Conservation (phyloP, 2,329 filamentous ascomycete genomes). For the Colletotrichum sp. region DNA sequence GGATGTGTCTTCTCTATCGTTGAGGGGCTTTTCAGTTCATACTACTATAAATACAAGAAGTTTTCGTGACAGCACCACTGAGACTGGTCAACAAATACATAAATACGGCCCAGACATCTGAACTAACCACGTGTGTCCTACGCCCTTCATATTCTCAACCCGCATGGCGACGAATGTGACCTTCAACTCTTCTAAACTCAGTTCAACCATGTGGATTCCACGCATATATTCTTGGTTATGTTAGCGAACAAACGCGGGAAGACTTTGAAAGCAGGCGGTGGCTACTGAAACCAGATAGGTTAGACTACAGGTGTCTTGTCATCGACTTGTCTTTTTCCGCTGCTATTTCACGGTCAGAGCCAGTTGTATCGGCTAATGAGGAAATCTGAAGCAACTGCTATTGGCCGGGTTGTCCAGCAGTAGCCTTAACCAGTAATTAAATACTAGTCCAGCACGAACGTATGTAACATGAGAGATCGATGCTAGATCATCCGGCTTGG, state of each 20-base stretch:
- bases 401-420: not conserved
- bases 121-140: not conserved
- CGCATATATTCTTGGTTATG: not conserved
- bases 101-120: not conserved
- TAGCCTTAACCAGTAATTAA: not conserved
- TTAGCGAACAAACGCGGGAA: not conserved
- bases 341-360: not conserved
- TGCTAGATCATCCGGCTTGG: rapidly evolving
- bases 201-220: not conserved
- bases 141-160: not conserved
- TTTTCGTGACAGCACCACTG: not conserved
- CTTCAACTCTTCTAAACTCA: not conserved
- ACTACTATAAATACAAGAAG: not conserved
- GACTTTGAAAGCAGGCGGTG: not conserved
- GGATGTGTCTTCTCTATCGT: not conserved
- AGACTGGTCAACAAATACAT: not conserved
- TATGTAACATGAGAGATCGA: not conserved
- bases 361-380: too few species aligned
- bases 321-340: rapidly evolving
- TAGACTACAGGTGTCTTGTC: rapidly evolving
- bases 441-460: not conserved
- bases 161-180: not conserved
- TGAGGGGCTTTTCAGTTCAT: not conserved
- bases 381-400: not conserved
- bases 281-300: not conserved